phyloP scores from a whole-genome alignment of 2,329 filamentous ascomycete genomes.

The Celoporthe dispersa region DNA sequence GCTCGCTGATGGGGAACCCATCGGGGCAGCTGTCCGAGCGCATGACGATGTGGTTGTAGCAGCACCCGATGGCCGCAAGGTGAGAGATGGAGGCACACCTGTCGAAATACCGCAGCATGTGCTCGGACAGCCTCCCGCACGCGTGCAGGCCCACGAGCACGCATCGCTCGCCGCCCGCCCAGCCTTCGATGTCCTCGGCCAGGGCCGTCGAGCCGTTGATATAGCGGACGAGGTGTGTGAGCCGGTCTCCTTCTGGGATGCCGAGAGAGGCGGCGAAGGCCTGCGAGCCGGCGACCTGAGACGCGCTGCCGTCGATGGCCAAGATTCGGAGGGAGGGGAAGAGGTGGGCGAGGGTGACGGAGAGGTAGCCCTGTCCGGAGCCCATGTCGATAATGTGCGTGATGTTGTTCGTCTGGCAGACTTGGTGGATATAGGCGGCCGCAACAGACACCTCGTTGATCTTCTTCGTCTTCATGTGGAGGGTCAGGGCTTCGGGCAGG shows the following conservation, averaged over 20 bases:
- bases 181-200: slow-evolving; percentile 33
- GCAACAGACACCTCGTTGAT: slow-evolving; percentile 38
- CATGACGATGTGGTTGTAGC: slow-evolving; percentile 41
- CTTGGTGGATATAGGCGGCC: slow-evolving; percentile 34
- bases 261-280: slow-evolving; percentile 33
- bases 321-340: slow-evolving; percentile 36
- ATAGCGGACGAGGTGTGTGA: slow-evolving; percentile 36
- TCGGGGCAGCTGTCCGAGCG: slow-evolving; percentile 43
- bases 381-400: slow-evolving; percentile 36
- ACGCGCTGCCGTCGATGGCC: slow-evolving; percentile 39
- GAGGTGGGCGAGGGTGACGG: slow-evolving; percentile 37
- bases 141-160: slow-evolving; percentile 41
- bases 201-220: slow-evolving; percentile 36
- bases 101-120: slow-evolving; percentile 40
- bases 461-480: slow-evolving; percentile 40
- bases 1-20: slow-evolving; percentile 45
- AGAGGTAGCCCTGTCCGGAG: slow-evolving; percentile 39
- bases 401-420: slow-evolving; percentile 35
- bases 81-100: slow-evolving; percentile 31
- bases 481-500: slow-evolving; percentile 34
- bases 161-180: slow-evolving; percentile 37
- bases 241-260: slow-evolving; percentile 31
- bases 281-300: slow-evolving; percentile 37
- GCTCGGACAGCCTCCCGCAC: slow-evolving; percentile 40
- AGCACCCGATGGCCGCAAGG: slow-evolving; percentile 39